Evolutionary conservation across 1,139 yeast species (phyloP), one percentile per base, ranked within the genome.

Genomic region (Zygosaccharomyces pseudobailii): DNA sequence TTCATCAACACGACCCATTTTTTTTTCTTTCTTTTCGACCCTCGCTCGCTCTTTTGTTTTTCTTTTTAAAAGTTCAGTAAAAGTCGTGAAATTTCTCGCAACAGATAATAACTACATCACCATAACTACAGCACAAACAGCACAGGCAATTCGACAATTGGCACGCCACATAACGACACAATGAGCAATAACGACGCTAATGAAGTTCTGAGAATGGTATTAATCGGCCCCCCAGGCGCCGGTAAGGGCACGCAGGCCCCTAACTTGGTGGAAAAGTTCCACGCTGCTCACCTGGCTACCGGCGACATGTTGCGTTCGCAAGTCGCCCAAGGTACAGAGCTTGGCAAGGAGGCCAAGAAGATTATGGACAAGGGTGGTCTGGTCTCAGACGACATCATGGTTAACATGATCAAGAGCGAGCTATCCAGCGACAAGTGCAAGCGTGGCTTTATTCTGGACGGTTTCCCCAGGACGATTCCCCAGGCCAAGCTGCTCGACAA

Each of bases 211-310:
- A 84, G 97, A 73, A 89, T 92, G 96, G 96, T 92, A 55, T 78
- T 92, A 60, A 90, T 92, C 69, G 99, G 99, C 39, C 98, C 99
- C 52, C 99, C 99, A 68, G 99, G 99, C 70, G 96, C 97, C 57
- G 97, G 97, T 69, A 84, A 92, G 75, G 98, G 99, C 66, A 94
- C 98, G 54, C 99, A 92, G 76, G 98, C 99, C 34, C 98, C 98
- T 68, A 88, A 87, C 72, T 80, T 92, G 67, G 88, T 87, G 72
- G 92, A 88, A 62, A 89, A 87, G 72, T 94, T 79, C 79, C 86
- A 96, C 71, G 97, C 97, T 51, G 90, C 97, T 73, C 99, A 92
- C 69, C 79, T 94, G 70, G 90, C 98, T 55, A 92, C 98, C 49
- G 99, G 99, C 62, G 99, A 92, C 70, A 92, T 92, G 97, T 79